phyloP scores from a whole-genome alignment of 108 stramenopile genomes.

The Nitzschia putrida region DNA sequence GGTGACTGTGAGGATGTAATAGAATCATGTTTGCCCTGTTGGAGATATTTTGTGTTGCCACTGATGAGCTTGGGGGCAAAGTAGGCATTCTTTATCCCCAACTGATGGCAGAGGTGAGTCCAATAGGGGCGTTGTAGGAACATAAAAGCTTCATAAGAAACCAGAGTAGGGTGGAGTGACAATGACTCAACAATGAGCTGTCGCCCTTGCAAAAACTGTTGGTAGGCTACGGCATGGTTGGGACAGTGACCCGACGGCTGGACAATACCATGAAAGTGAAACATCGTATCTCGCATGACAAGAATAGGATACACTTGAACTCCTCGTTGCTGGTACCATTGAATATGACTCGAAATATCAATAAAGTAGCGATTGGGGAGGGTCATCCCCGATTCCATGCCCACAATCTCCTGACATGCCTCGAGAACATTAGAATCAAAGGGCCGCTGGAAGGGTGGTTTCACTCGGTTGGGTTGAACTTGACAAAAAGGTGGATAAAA shows the following conservation, averaged over 20 bases:
- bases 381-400: neutral
- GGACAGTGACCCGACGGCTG: constrained; percentile 23
- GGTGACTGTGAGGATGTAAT: neutral
- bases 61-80: neutral
- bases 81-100: neutral
- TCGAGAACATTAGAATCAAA: neutral
- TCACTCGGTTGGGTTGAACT: neutral
- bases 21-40: neutral
- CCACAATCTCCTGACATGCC: neutral
- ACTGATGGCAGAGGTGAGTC: neutral
- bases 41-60: neutral
- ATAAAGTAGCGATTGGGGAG: neutral
- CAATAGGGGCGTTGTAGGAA: neutral
- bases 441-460: neutral
- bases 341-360: neutral
- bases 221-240: neutral
- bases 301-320: neutral
- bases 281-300: neutral
- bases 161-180: neutral
- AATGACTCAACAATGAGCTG: neutral
- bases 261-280: neutral
- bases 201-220: neutral
- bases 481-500: neutral
- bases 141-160: neutral
- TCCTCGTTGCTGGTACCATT: neutral